Conservation (phyloP, 805 yeast species). For the Yamadazyma sp. region DNA sequence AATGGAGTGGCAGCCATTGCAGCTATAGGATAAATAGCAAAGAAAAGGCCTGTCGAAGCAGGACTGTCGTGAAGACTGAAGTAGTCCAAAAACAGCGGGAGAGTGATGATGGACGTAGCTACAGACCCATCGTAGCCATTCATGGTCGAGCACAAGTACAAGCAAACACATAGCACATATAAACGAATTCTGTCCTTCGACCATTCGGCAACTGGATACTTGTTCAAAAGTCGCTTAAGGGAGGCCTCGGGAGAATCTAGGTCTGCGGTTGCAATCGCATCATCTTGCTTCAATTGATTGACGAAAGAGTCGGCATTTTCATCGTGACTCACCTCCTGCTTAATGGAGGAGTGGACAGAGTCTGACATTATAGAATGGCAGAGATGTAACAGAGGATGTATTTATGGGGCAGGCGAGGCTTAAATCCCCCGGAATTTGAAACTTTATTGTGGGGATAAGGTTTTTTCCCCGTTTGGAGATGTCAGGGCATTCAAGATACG, state of each 20-base stretch:
- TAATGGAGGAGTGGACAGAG: conserved; percentile 4
- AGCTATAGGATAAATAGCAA: conserved; percentile 32
- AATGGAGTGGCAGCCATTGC: conserved; percentile 25
- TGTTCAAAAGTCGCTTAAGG: conserved; percentile 9
- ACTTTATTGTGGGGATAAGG: too few species aligned
- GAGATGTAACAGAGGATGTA: too few species aligned
- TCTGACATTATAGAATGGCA: not conserved
- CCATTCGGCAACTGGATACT: conserved; percentile 16
- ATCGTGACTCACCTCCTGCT: conserved; percentile 6
- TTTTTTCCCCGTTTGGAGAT: too few species aligned
- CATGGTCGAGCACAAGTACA: conserved; percentile 40
- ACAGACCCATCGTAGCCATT: conserved; percentile 47
- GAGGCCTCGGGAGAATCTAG: conserved; percentile 10
- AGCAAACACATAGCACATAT: conserved; percentile 15
- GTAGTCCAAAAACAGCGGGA: conserved; percentile 16
- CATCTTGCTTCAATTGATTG: not conserved
- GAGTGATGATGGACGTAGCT: conserved; percentile 25
- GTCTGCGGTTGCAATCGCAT: conserved; percentile 6
- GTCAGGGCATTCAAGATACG: too few species aligned
- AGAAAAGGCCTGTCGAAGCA: conserved; percentile 37
- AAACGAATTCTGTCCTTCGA: conserved; percentile 12
- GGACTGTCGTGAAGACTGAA: conserved; percentile 25
- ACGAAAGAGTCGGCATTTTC: not conserved
- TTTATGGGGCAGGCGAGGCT: too few species aligned
- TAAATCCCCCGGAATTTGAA: too few species aligned